Conservation (phyloP, 2,329 filamentous ascomycete genomes). For the Scopulariopsis brevicaulis region DNA sequence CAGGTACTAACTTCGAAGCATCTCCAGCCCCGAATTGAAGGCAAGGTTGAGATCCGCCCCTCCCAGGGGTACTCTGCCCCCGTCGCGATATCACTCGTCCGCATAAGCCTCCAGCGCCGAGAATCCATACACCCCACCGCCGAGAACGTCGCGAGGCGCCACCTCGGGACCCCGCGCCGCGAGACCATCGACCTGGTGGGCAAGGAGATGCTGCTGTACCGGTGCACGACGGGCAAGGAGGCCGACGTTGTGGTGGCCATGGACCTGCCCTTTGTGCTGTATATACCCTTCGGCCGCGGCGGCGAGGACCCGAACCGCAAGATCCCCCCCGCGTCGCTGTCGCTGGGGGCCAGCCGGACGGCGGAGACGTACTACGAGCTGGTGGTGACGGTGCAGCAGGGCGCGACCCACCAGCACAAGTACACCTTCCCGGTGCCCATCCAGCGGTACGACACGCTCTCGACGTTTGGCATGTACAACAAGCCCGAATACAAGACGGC, state of each 20-base stretch:
- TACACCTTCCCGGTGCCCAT: slow-evolving; percentile 86
- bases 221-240: slow-evolving; percentile 73
- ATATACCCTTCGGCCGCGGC: slow-evolving; percentile 88
- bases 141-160: slow-evolving; percentile 86
- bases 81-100: slow-evolving; percentile 83
- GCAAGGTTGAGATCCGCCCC: slow-evolving; percentile 92
- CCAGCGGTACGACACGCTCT: slow-evolving; percentile 88
- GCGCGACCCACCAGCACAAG: slow-evolving; percentile 75
- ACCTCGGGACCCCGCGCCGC: slow-evolving; percentile 78
- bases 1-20: slow-evolving; percentile 4
- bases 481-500: slow-evolving; percentile 79
- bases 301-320: slow-evolving; percentile 82
- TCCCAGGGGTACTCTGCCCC: slow-evolving; percentile 76
- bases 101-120: slow-evolving; percentile 83
- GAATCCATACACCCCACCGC: slow-evolving; percentile 96
- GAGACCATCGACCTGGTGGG: slow-evolving; percentile 89
- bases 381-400: slow-evolving; percentile 90
- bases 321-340: slow-evolving; percentile 84
- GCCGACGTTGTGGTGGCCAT: slow-evolving; percentile 85
- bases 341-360: slow-evolving; percentile 86
- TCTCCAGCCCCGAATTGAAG: slow-evolving; percentile 81
- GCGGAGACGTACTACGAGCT: slow-evolving; percentile 96
- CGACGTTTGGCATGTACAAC: slow-evolving; percentile 99
- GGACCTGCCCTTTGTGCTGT: slow-evolving; percentile 94
- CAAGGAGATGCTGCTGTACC: slow-evolving; percentile 87